Percentiles rank a stretch among this genome's conserved stretches.
These are phyloP conservation scores for Aspergillus jensenii DNA, from an alignment of 2,329 filamentous ascomycete genomes.

Conservation along the genomic window DNA sequence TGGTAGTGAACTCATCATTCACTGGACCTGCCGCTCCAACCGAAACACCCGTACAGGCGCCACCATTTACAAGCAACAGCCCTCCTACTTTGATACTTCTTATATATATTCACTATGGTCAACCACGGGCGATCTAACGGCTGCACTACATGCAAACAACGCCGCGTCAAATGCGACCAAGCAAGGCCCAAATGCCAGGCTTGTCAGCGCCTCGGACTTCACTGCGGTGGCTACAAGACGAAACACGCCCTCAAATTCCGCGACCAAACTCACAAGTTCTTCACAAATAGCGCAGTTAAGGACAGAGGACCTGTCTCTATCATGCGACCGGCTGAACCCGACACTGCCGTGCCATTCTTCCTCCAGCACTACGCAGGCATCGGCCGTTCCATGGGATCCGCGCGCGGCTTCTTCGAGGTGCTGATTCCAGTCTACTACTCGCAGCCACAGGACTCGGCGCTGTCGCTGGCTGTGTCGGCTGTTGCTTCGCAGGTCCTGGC, in stretches of 20 bases:
- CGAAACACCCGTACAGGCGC: too few species aligned
- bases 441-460: constrained; percentile 15
- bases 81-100: too few species aligned
- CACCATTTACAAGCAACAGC: neutral
- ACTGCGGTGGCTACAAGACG: constrained; percentile 3
- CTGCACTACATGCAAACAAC: neutral
- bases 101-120: neutral
- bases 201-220: neutral
- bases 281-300: neutral
- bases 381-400: constrained; percentile 10
- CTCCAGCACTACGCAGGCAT: neutral
- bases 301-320: too few species aligned
- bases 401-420: constrained; percentile 18
- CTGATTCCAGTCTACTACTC: constrained; percentile 15
- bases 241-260: neutral
- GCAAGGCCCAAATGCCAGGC: neutral
- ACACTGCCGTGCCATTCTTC: constrained; percentile 1
- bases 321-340: neutral
- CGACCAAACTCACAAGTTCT: neutral
- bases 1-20: too few species aligned
- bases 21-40: too few species aligned
- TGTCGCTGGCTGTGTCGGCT: constrained; percentile 19
- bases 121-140: neutral
- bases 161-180: constrained; percentile 5
- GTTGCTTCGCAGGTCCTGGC: neutral